phyloP scores from a whole-genome alignment of 306 rosid genomes.

The Cucurbita maxima region DNA sequence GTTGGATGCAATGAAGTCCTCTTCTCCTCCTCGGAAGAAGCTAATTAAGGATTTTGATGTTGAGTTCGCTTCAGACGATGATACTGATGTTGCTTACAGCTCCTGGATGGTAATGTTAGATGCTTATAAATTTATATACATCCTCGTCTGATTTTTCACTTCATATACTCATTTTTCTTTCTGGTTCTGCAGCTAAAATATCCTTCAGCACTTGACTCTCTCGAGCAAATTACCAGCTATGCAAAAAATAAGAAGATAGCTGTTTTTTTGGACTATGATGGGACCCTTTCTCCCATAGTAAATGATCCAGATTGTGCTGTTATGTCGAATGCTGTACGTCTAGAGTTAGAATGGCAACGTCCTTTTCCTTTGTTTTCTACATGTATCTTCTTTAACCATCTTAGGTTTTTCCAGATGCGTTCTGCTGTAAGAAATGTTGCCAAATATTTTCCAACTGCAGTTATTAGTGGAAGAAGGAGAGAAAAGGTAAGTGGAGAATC shows the following conservation, averaged over 20 bases:
- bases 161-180: not conserved
- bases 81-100: conserved; percentile 34
- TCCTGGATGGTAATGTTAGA: conserved; percentile 50
- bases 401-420: conserved; percentile 46
- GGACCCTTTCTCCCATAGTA: conserved; percentile 90
- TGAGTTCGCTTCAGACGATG: conserved; percentile 53
- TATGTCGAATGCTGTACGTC: conserved; percentile 61
- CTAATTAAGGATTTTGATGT: conserved; percentile 24
- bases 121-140: not conserved
- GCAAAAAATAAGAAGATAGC: conserved; percentile 64
- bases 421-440: conserved; percentile 47
- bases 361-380: not conserved
- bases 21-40: conserved; percentile 87
- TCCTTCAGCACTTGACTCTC: conserved; percentile 68
- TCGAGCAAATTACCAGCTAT: conserved; percentile 32
- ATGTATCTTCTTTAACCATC: not conserved
- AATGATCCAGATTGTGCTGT: conserved; percentile 77
- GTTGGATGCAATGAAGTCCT: conserved; percentile 92
- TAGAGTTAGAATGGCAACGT: not conserved
- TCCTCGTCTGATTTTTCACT: not conserved
- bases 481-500: conserved; percentile 40
- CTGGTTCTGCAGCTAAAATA: conserved; percentile 38
- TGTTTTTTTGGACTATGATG: conserved; percentile 80
- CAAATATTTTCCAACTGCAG: conserved; percentile 61
- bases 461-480: conserved; percentile 84